Base-by-base conservation (phyloP, 257 asterid genomes). In the Plectranthus barbatus region DNA sequence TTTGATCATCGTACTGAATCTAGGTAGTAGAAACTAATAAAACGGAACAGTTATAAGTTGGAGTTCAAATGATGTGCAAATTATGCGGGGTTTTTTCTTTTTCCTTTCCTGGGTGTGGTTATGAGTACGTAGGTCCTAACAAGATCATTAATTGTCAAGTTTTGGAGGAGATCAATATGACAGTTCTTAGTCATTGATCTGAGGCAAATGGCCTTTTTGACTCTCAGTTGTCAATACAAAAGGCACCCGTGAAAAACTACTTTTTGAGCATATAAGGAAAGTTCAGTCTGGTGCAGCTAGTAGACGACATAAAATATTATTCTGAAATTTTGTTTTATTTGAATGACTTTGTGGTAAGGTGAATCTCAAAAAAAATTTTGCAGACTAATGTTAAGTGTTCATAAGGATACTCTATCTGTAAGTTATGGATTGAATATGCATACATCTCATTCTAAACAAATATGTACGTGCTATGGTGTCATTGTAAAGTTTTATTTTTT, bases 81-180 rank as follows among this genome's bases (percentile, higher is more conserved):
- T 4, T 5, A 41, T n/a, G 47, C 1, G 47, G 15, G 1, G 10
- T 5, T n/a, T 12, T 41, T 41, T 9, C 13, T 41, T 12, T 18
- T 41, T 12, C 45, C 13, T 42, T 31, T 37, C 0, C 31, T n/a
- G 54, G 15, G n/a, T 12, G 15, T 44, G 13, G 23, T 34, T 11
- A 51, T 49, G 47, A 50, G 24, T 45, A n/a, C 5, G 37, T 7
- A 45, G 15, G 48, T 9, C n/a, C 57, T 18, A 50, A 44, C 62
- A 33, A 29, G 55, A 41, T 54, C 3, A 26, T 15, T 40, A 37
- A 26, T 14, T 48, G 17, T 15, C 37, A 29, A 33, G 50, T 50
- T 60, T 60, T 69, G 63, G 42, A 13, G 51, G 74, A 15, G 55
- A 69, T 60, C 54, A 50, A 41, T 17, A 19, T 14, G 49, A 34